A percentile compares a stretch with the other conserved stretches of the same genome.
These are phyloP conservation scores for Prunus persica DNA, from an alignment of 306 rosid species.

Conservation along the genomic window DNA sequence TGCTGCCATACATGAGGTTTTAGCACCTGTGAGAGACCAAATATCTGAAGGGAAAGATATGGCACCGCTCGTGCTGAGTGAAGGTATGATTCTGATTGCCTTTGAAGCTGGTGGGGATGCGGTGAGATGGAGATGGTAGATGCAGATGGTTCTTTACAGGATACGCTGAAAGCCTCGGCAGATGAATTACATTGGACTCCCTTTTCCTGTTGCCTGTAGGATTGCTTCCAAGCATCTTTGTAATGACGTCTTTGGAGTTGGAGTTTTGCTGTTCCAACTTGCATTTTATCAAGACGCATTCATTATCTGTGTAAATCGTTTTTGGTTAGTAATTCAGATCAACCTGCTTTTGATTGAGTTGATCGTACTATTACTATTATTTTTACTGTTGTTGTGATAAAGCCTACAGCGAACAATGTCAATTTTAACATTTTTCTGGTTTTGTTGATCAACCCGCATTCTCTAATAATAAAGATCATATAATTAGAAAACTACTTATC, in stretches of 20 bases:
- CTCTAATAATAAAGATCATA: too few species aligned
- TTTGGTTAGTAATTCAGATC: neutral
- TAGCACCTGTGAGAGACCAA: constrained; percentile 2
- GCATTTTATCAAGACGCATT: neutral
- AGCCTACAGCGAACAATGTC: too few species aligned
- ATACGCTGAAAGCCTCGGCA: neutral
- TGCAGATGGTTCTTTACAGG: neutral
- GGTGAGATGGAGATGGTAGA: neutral
- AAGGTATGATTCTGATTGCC: neutral
- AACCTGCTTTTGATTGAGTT: neutral
- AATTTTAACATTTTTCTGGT: too few species aligned
- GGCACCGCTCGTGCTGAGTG: neutral
- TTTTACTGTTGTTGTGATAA: neutral
- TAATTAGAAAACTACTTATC: too few species aligned
- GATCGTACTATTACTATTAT: too few species aligned
- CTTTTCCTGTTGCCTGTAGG: neutral
- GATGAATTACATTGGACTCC: neutral
- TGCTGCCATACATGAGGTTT: constrained; percentile 8
- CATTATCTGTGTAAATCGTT: neutral
- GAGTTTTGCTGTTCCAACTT: neutral
- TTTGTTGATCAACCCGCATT: too few species aligned
- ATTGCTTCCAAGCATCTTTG: neutral
- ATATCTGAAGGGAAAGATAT: neutral
- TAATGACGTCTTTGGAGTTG: neutral
- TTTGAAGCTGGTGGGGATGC: neutral